Evolutionary conservation across 805 yeast genomes (phyloP), one percentile per base, ranked within the genome.

Genomic region (Pichia thaimueangensis): DNA sequence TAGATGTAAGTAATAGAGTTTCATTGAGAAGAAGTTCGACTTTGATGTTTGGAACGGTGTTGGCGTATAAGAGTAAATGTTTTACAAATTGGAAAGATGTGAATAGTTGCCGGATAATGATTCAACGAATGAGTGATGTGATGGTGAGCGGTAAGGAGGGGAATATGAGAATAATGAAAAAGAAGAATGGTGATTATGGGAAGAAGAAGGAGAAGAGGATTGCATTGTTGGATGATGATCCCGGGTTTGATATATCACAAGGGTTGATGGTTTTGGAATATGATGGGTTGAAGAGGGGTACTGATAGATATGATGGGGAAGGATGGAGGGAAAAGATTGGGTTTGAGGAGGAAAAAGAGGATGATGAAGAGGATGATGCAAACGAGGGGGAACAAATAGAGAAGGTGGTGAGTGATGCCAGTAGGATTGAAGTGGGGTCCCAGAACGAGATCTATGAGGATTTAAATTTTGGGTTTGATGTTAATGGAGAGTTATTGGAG

Each of bases 31-130:
- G 65, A 15, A 55, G 65, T 0, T 70, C 79, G 0, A 68, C 58
- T 38, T 55, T 77, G 9, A 52, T 77, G 43, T 66, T 70, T 49
- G 82, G 82, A 0, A 59, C 73, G 1, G 60, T 75, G 1, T 47
- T 77, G 35, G 62, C 70, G 22, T 74, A 72, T 53, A 72, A 65
- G 43, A 70, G 71, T 22, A 74, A 79, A 53, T 48, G 51, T 29
- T 35, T 45, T 1, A 16, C 24, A 28, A 32, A 45, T 8, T 45
- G 45, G 39, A 48, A 39, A 16, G 51, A 45, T 19, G 44, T 38
- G 2, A 38, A 17, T n/a, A 45, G 28, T 29, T 41, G 43, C 3
- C 28, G 69, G 68, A 4, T 69, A 68, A 49, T 67, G 72, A 48
- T 65, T 64, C 48, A 53, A 20, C 16, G 45, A 16, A 16, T 42